Percentiles rank a stretch among this genome's conserved stretches.
Conservation (phyloP, 2,329 filamentous ascomycete genomes). For the Cytospora piceicola region DNA sequence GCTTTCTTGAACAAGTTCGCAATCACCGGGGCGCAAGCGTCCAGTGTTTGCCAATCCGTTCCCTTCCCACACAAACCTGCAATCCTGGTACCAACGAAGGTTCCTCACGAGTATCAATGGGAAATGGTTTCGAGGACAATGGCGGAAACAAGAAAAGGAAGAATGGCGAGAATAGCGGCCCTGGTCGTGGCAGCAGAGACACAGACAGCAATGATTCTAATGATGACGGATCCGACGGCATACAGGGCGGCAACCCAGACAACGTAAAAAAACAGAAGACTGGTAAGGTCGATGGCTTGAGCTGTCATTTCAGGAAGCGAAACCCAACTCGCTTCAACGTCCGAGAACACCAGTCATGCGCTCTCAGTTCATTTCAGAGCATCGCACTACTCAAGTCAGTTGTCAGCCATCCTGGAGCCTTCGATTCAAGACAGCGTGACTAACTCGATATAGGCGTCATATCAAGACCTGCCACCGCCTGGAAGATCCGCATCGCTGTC, state of each 20-base stretch:
- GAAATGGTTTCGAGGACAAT: not conserved
- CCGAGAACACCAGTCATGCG: not conserved
- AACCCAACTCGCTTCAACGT: constrained; percentile 18
- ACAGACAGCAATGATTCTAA: not conserved
- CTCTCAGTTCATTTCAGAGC: not conserved
- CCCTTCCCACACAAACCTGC: not conserved
- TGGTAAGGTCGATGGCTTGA: not conserved
- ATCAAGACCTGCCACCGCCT: not conserved
- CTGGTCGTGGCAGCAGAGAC: no score
- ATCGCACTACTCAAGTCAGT: constrained; percentile 21
- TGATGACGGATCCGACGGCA: no score
- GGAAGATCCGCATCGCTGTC: not conserved
- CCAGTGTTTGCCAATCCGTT: not conserved
- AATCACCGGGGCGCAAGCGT: not conserved
- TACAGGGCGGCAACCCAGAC: not conserved
- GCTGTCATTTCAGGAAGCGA: constrained; percentile 15
- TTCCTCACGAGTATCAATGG: fast-evolving
- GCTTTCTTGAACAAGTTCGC: not conserved
- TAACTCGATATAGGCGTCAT: not conserved
- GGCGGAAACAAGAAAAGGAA: constrained; percentile 7
- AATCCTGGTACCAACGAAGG: not conserved
- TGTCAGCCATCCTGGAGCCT: fast-evolving
- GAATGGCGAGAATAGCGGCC: not conserved
- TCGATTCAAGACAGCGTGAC: not conserved
- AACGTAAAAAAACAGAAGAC: not conserved